These are phyloP conservation scores for Evansstolkia leycettana DNA, from an alignment of 495 filamentous ascomycete genomes.

Conservation along the genomic window DNA sequence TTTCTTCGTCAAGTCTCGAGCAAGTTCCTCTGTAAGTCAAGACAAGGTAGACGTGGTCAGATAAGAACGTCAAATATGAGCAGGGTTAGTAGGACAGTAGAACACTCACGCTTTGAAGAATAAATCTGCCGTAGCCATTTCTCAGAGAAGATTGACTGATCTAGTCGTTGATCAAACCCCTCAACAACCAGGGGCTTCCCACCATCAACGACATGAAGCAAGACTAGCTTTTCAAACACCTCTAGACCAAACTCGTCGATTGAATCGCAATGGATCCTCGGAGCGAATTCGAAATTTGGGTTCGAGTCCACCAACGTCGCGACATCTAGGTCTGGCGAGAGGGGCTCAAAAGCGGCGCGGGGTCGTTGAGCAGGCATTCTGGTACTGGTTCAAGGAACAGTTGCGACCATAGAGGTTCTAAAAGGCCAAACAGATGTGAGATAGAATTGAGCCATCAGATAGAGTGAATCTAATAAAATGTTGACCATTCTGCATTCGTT, in stretches of 20 bases:
- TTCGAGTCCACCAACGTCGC: conserved; percentile 57
- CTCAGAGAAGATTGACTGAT: conserved; percentile 63
- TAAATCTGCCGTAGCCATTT: conserved; percentile 65
- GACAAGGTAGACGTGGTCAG: conserved; percentile 4
- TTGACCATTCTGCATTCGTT: not conserved
- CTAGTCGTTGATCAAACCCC: conserved; percentile 58
- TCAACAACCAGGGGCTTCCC: conserved; percentile 83
- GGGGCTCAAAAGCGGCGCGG: conserved; percentile 65
- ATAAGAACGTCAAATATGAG: conserved; percentile 1
- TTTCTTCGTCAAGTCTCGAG: conserved; percentile 60
- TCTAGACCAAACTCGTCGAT: conserved; percentile 59
- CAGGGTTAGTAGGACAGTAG: not conserved
- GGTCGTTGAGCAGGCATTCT: conserved; percentile 59
- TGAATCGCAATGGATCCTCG: conserved; percentile 59
- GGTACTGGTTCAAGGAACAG: conserved; percentile 3
- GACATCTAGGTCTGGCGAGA: conserved; percentile 73
- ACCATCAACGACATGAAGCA: conserved; percentile 65
- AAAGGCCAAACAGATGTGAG: too few relatives aligned
- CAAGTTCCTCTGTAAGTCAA: conserved; percentile 40
- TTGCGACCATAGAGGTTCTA: too few relatives aligned
- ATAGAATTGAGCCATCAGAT: too few relatives aligned
- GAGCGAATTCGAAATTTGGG: conserved; percentile 73
- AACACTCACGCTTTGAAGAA: conserved; percentile 53
- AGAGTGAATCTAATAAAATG: not conserved
- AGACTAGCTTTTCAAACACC: conserved; percentile 68